A percentile compares a stretch with the other conserved stretches of the same genome.
Conservation (phyloP, 2,329 filamentous ascomycete genomes). For the Ascochyta clinopodiicola region DNA sequence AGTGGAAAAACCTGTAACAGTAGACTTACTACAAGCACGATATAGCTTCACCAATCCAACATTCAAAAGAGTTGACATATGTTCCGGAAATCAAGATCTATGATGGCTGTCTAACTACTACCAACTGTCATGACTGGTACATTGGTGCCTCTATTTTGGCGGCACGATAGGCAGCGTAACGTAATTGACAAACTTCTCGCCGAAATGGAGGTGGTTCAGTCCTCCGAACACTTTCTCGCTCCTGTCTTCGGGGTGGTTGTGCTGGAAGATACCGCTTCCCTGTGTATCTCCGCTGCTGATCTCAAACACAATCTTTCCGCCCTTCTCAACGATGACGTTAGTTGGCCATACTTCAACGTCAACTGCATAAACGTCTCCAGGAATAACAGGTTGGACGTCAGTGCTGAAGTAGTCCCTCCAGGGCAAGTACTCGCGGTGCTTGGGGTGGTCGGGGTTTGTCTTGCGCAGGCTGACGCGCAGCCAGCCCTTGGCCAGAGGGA, state of each 20-base stretch:
- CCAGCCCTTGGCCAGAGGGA: slow-evolving; percentile 71
- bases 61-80: too few relatives aligned
- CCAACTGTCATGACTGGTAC: background rate
- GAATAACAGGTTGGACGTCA: slow-evolving; percentile 59
- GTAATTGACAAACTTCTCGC: slow-evolving; percentile 58
- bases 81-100: too few relatives aligned
- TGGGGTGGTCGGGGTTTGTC: slow-evolving; percentile 58
- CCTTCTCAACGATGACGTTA: slow-evolving; percentile 62
- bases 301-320: slow-evolving; percentile 63
- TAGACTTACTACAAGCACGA: too few relatives aligned
- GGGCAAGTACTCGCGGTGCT: slow-evolving; percentile 62
- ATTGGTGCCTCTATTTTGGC: slow-evolving; percentile 32
- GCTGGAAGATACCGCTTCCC: slow-evolving; percentile 64
- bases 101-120: too few relatives aligned
- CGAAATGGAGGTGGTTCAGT: slow-evolving; percentile 62
- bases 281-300: slow-evolving; percentile 63
- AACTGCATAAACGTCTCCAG: slow-evolving; percentile 63
- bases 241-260: slow-evolving; percentile 58
- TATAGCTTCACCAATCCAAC: too few relatives aligned
- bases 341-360: slow-evolving; percentile 72
- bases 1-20: too few relatives aligned
- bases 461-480: slow-evolving; percentile 65
- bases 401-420: slow-evolving; percentile 64
- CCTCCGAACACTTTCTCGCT: slow-evolving; percentile 54
- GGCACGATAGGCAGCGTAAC: slow-evolving; percentile 62